Base-by-base conservation (phyloP, 2,329 filamentous ascomycete species). In the Didymella exigua region DNA sequence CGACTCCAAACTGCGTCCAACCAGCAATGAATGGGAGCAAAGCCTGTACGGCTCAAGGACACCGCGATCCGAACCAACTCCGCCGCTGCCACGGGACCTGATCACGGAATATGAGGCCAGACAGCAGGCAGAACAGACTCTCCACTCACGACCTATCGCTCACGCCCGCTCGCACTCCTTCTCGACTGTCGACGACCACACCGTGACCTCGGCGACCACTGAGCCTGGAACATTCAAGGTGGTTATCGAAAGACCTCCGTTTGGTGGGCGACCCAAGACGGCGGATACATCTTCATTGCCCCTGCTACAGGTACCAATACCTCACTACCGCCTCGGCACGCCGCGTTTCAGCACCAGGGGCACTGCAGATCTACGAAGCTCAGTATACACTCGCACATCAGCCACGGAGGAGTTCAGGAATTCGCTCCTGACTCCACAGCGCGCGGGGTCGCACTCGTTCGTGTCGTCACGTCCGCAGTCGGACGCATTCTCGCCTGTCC, bases 241-340 rank as follows among this genome's bases (percentile, higher is more conserved):
- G 31, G 83, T 93, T 57, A 93, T 96, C 66, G 89, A 91, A 46
- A 84, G 90, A 59, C 84, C 89, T 9, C 58, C 68, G 23, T 82
- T 84, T 38, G 84, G 84, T 26, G 36, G 21, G 13, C 82, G 85
- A 47, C 84, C 87, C 23, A 88, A 83, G 69, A 88, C 86, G 5
- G 81, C 85, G 58, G 86, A 88, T 68, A 84, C 74, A 16, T 69
- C 72, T 34, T 75, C 76, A n/a, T 16, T 56, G 29, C 86, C 85
- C 11, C 77, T 86, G 30, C 79, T 96, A 45, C 85, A 92, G 63
- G 83, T 93, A 37, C 82, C 86, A 19, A 96, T 96, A 45, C 92
- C 93, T 30, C 88, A 90, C 52, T 96, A 93, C 81, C 87, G 88
- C 61, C 79, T 97, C 53, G 93, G 92, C 11, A 89, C 88, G 1